Percentiles rank a stretch among this genome's conserved stretches.
These are phyloP conservation scores for Pichia membranifaciens DNA, from an alignment of 805 yeast species.

Conservation along the genomic window DNA sequence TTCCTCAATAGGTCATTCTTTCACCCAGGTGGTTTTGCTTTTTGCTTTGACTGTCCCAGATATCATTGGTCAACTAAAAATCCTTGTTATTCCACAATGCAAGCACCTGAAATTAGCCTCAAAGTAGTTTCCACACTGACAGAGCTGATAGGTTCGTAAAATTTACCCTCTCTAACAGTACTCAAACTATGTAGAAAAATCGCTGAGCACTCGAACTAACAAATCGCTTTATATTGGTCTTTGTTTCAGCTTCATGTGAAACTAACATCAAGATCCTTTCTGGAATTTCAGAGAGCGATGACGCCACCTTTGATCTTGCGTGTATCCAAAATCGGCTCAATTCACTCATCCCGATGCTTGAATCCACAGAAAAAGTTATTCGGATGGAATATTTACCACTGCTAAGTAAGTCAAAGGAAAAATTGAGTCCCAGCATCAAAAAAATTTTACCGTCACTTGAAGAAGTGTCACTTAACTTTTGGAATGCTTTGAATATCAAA, in stretches of 20 bases:
- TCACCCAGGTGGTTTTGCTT: background rate
- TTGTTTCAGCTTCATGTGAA: conserved; percentile 13
- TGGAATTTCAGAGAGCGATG: conserved; percentile 10
- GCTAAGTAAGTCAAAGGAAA: background rate
- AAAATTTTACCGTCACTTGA: conserved; percentile 9
- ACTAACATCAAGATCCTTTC: conserved; percentile 8
- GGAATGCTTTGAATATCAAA: conserved; percentile 32
- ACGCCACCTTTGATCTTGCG: conserved; percentile 15
- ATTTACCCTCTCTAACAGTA: too few relatives aligned
- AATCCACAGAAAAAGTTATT: conserved; percentile 13
- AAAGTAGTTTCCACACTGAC: conserved; percentile 3
- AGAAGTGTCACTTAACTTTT: conserved; percentile 27
- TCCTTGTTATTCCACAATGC: too few relatives aligned
- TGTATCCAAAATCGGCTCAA: conserved; percentile 16
- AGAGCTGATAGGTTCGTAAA: conserved; percentile 12
- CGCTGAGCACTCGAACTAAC: background rate
- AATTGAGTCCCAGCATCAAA: background rate
- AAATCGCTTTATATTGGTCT: too few relatives aligned
- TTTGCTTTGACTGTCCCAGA: too few relatives aligned
- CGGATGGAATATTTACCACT: conserved; percentile 6
- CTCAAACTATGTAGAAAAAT: background rate
- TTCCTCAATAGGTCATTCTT: background rate
- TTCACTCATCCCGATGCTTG: conserved; percentile 15
- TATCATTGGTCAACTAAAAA: too few relatives aligned
- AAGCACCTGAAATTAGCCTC: background rate